Evolutionary conservation across 2,329 filamentous ascomycete species (phyloP).

Genomic region (Pseudogymnoascus sp.): DNA sequence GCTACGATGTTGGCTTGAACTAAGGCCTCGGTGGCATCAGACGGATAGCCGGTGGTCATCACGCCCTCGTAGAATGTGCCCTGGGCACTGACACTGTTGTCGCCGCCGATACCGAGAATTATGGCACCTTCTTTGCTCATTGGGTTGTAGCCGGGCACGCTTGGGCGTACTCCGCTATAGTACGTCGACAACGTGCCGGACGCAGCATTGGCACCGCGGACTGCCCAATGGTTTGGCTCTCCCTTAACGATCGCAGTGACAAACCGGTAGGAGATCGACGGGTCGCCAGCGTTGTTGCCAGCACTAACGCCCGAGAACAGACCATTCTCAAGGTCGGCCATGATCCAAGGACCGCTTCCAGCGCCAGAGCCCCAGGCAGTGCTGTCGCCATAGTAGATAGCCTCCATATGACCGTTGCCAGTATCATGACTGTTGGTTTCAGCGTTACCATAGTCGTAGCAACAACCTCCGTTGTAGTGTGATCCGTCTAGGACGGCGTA

Average conservation of each 20-base stretch:
- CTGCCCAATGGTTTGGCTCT: constrained; percentile 45
- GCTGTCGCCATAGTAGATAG: constrained; percentile 53
- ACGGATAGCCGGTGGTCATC: constrained; percentile 51
- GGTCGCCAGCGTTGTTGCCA: constrained; percentile 41
- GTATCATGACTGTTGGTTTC: constrained; percentile 44
- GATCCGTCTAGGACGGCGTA: constrained; percentile 52
- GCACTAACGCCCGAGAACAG: constrained; percentile 47
- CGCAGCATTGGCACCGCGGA: constrained; percentile 48
- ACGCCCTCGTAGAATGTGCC: constrained; percentile 56
- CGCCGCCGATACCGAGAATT: constrained; percentile 56
- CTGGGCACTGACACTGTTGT: constrained; percentile 50
- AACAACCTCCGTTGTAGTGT: constrained; percentile 49
- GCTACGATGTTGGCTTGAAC: constrained; percentile 52
- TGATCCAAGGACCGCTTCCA: constrained; percentile 56
- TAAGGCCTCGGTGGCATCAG: constrained; percentile 45
- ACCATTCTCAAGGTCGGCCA: constrained; percentile 61
- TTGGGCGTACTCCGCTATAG: constrained; percentile 48
- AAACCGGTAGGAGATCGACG: constrained; percentile 46
- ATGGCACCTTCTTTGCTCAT: constrained; percentile 57
- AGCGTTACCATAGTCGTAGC: constrained; percentile 50
- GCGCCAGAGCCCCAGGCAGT: constrained; percentile 47
- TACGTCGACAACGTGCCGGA: constrained; percentile 48
- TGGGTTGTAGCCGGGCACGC: constrained; percentile 43
- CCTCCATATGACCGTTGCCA: constrained; percentile 59
- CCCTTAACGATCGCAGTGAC: constrained; percentile 50